Evolutionary conservation across 1,284 basidiomycete species (phyloP).

Genomic region (Cryptococcus hybrid): DNA sequence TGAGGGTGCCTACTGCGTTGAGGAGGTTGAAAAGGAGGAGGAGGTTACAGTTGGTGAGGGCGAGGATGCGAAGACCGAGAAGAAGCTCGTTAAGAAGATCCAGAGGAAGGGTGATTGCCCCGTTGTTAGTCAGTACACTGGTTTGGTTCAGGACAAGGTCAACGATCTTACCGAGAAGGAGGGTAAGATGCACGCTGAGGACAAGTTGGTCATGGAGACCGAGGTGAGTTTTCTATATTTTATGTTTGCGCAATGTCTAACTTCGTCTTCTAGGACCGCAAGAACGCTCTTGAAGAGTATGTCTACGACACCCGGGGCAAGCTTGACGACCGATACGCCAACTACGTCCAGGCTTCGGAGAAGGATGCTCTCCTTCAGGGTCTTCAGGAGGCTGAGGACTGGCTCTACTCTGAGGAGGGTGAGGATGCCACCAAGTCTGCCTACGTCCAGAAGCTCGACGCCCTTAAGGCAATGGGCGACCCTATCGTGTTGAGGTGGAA

Average conservation of each 20-base stretch:
- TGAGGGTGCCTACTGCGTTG: conserved; percentile 72
- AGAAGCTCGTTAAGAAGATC: conserved; percentile 59
- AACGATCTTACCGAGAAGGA: conserved; percentile 73
- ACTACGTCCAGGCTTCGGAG: conserved; percentile 69
- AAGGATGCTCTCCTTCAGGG: conserved; percentile 69
- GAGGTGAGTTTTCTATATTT: conserved; percentile 60
- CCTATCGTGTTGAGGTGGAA: conserved; percentile 75
- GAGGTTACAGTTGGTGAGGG: conserved; percentile 54
- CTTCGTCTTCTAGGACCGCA: conserved; percentile 66
- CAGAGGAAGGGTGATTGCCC: conserved; percentile 78
- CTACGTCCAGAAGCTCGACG: conserved; percentile 75
- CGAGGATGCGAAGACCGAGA: conserved; percentile 67
- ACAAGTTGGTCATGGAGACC: conserved; percentile 93
- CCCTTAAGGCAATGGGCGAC: conserved; percentile 77
- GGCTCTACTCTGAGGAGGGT: conserved; percentile 93
- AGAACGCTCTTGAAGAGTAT: conserved; percentile 96
- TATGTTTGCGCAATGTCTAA: neutral
- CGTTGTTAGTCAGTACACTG: conserved; percentile 63
- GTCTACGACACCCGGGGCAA: conserved; percentile 91
- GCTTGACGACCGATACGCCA: conserved; percentile 78
- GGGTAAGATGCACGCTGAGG: conserved; percentile 77
- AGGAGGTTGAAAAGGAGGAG: conserved; percentile 72
- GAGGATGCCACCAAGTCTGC: conserved; percentile 91
- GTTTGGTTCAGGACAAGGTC: conserved; percentile 62
- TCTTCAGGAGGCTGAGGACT: conserved; percentile 79